phyloP scores from a whole-genome alignment of 345 rosid species.

The Gossypium bickii region DNA sequence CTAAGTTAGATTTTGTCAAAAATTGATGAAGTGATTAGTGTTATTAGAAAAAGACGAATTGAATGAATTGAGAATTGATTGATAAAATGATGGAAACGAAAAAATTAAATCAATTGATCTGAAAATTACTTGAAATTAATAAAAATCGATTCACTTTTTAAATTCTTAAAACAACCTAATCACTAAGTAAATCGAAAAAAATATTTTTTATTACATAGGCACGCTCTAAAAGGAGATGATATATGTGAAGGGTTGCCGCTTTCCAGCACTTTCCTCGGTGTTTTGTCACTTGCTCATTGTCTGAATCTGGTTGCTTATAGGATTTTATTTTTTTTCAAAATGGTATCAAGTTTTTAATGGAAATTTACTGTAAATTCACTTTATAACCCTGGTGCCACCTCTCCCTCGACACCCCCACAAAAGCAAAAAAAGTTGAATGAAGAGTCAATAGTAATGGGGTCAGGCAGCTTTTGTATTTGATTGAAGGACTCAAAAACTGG shows the following conservation, averaged over 20 bases:
- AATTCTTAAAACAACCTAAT: too few relatives aligned
- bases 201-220: not conserved
- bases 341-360: too few relatives aligned
- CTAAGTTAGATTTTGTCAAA: too few relatives aligned
- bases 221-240: not conserved
- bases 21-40: accelerated
- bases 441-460: not conserved
- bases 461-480: constrained; percentile 17
- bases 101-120: too few relatives aligned
- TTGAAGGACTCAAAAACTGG: constrained; percentile 11
- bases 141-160: too few relatives aligned
- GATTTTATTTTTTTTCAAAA: too few relatives aligned
- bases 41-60: too few relatives aligned
- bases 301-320: not conserved
- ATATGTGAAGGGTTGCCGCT: not conserved
- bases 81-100: too few relatives aligned
- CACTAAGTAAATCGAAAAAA: not conserved
- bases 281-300: constrained; percentile 1
- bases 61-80: accelerated
- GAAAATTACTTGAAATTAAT: too few relatives aligned
- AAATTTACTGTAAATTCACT: too few relatives aligned
- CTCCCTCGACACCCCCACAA: not conserved
- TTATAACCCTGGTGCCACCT: not conserved
- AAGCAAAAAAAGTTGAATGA: not conserved
- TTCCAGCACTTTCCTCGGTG: not conserved